These are phyloP conservation scores for Aspergillus homomorphus DNA, from an alignment of 495 filamentous ascomycete genomes.

Conservation along the genomic window DNA sequence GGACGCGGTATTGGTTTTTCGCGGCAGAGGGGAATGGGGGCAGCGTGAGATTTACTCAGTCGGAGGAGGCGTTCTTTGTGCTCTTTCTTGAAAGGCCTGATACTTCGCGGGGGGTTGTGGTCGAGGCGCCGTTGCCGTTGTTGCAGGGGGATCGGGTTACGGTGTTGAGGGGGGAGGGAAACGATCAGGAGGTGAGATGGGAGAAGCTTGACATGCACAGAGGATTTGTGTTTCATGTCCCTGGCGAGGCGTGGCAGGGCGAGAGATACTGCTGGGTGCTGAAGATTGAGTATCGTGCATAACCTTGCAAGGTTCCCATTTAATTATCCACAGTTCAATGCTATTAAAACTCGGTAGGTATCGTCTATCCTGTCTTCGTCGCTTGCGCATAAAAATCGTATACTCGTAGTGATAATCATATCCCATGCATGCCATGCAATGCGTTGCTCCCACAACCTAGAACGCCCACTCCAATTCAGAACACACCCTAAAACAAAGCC, in stretches of 20 bases:
- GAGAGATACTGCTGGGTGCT: background rate
- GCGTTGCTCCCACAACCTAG: background rate
- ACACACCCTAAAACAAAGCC: background rate
- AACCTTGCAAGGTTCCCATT: background rate
- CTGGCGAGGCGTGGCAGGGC: background rate
- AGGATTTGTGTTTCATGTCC: background rate
- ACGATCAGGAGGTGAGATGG: background rate
- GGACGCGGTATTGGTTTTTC: slow-evolving; percentile 57
- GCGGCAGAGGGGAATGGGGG: slow-evolving; percentile 42
- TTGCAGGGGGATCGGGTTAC: background rate
- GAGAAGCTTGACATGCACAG: background rate
- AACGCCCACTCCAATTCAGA: background rate
- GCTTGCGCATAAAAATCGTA: background rate
- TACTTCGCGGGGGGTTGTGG: background rate
- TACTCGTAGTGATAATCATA: background rate
- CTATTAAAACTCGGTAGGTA: background rate
- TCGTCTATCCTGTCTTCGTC: background rate
- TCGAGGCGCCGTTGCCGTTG: background rate
- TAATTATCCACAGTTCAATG: background rate
- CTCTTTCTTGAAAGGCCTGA: background rate
- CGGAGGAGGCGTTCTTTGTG: slow-evolving; percentile 52
- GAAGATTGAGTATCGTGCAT: background rate
- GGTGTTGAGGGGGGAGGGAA: background rate
- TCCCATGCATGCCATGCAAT: background rate
- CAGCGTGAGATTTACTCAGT: slow-evolving; percentile 50